These are phyloP conservation scores for Suillus bovinus DNA, from an alignment of 768 basidiomycete genomes.

Conservation along the genomic window DNA sequence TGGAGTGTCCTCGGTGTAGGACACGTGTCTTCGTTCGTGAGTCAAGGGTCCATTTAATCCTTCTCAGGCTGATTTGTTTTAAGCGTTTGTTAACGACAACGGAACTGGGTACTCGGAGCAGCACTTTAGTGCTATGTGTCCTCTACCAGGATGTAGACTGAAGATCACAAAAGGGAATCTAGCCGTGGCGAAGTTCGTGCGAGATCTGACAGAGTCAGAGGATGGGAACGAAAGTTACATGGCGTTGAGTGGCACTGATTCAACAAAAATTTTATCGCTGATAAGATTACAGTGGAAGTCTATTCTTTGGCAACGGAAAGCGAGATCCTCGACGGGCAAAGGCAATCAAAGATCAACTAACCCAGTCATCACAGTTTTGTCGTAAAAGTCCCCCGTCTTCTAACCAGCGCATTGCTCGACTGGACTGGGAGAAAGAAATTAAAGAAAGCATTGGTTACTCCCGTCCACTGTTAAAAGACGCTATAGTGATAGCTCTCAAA, in stretches of 20 bases:
- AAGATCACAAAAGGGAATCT: constrained; percentile 43
- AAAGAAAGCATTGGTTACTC: constrained; percentile 31
- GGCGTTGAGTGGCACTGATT: constrained; percentile 34
- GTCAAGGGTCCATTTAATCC: constrained; percentile 13
- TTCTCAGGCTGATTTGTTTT: not conserved
- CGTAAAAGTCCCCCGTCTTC: constrained; percentile 2
- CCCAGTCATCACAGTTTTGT: constrained; percentile 23
- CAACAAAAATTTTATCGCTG: not conserved
- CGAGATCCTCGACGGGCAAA: constrained; percentile 29
- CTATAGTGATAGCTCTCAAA: constrained; percentile 20
- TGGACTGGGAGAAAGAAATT: constrained; percentile 25
- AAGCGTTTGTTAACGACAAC: constrained; percentile 41
- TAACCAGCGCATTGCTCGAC: constrained; percentile 23
- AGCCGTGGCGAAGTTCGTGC: constrained; percentile 43
- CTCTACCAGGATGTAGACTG: constrained; percentile 37
- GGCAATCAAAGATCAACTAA: constrained; percentile 29
- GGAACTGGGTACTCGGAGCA: constrained; percentile 52
- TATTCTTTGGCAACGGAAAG: constrained; percentile 30
- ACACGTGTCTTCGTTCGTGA: constrained; percentile 31
- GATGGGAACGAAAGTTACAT: constrained; percentile 27
- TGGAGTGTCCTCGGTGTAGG: constrained; percentile 39
- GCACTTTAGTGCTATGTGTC: constrained; percentile 40
- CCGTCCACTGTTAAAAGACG: constrained; percentile 21
- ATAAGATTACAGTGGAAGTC: constrained; percentile 32
- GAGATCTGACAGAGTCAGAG: constrained; percentile 35